Evolutionary conservation across 768 basidiomycete genomes (phyloP), one percentile per base, ranked within the genome.

Genomic region (Lactarius hengduanensis): DNA sequence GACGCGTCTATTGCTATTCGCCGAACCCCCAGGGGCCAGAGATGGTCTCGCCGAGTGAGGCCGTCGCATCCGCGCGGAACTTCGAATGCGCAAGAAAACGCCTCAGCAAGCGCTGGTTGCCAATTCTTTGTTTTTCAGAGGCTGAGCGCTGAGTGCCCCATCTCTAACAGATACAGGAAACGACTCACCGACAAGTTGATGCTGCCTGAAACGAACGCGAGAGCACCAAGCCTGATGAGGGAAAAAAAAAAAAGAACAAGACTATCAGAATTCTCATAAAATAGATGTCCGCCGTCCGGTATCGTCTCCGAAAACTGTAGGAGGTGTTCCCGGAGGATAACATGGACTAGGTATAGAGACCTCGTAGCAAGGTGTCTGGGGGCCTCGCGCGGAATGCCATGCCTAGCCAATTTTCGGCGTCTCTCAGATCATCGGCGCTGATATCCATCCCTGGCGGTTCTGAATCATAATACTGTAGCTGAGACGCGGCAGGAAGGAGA

Each of bases 381-480:
- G 69, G 22, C 59, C 40, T n/a, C 57, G 2, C 10, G 69, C 15
- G 13, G 63, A 7, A 26, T 26, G 26, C 26, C 26, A n/a, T 47
- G 1, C 55, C 50, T 1, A 64, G 26, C 22, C 53, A 36, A 50
- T n/a, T 54, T 62, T 65, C 69, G 4, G 67, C 66, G n/a, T 55
- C 30, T 30, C 55, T 15, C 43, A n/a, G 43, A 61, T 36, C 13
- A 18, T 43, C 43, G 13, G 34, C 53, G 11, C 63, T 36, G 7
- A 70, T 68, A 71, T 62, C 22, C 43, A 63, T 66, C 69, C 66
- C 71, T 71, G n/a, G 43, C 43, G 20, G 8, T 1, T 8, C 43
- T 20, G 26, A 28, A 28, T 28, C 45, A n/a, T 47, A 9, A 47
- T 47, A n/a, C n/a, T n/a, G n/a, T 26, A 26, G n/a, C n/a, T 1